phyloP scores from a whole-genome alignment of 202 grass and related monocot genomes.

The Panicum hallii region DNA sequence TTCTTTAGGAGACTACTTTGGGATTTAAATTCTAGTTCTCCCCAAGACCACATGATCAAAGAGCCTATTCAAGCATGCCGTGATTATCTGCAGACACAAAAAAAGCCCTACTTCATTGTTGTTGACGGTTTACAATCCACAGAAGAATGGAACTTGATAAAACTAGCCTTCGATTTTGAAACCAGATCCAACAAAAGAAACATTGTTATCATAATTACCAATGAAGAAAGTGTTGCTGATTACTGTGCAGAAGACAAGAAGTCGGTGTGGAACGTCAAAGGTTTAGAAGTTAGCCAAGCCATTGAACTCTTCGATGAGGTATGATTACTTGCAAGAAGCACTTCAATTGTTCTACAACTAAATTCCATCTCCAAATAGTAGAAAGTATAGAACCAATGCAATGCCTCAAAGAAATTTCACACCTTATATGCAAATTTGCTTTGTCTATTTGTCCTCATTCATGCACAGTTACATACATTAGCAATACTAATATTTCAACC shows the following conservation, averaged over 20 bases:
- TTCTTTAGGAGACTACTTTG: neutral
- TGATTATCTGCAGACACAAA: neutral
- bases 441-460: too few species aligned
- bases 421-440: too few species aligned
- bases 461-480: too few species aligned
- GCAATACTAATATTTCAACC: too few species aligned
- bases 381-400: too few species aligned
- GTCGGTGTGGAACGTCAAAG: neutral
- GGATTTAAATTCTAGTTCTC: neutral
- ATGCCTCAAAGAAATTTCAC: too few species aligned
- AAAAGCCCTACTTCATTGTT: neutral
- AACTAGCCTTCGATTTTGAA: too few species aligned
- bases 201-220: neutral
- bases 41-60: neutral
- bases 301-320: neutral
- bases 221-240: conserved; percentile 6
- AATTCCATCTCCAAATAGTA: too few species aligned
- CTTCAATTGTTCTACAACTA: neutral
- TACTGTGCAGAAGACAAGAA: too few species aligned
- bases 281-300: neutral
- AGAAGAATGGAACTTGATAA: neutral
- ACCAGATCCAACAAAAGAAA: too few species aligned
- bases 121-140: neutral
- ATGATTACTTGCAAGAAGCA: neutral
- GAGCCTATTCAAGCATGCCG: neutral